Evolutionary conservation across 371 early-diverging fungal genomes (phyloP).

Genomic region (Mortierella polycephala): DNA sequence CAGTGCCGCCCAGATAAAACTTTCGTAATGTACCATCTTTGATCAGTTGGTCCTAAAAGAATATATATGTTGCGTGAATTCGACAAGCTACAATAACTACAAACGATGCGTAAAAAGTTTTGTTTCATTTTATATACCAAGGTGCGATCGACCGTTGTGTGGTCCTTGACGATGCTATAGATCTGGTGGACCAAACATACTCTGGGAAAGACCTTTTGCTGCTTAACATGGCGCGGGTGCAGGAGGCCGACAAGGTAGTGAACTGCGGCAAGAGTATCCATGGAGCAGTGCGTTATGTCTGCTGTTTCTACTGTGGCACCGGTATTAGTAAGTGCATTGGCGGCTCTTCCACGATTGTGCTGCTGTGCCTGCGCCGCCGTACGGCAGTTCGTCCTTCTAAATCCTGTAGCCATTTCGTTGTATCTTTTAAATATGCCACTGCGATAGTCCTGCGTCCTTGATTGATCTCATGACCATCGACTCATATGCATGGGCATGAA

Average conservation of each 20-base stretch:
- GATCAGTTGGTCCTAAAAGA: constrained; percentile 38
- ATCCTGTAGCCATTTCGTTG: no score
- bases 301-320: no score
- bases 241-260: constrained; percentile 29
- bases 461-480: no score
- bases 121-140: constrained; percentile 16
- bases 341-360: no score
- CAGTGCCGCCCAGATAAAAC: constrained; percentile 52
- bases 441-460: no score
- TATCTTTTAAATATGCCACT: no score
- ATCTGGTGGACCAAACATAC: constrained; percentile 51
- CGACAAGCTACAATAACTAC: not conserved
- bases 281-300: constrained; percentile 1
- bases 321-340: no score
- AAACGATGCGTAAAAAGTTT: not conserved
- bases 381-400: no score
- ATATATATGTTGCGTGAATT: no score
- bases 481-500: no score
- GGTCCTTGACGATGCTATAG: constrained; percentile 39
- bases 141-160: constrained; percentile 46
- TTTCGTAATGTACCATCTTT: constrained; percentile 34
- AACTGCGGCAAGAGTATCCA: constrained; percentile 33
- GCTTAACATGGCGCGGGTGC: constrained; percentile 20
- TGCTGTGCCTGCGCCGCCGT: no score
- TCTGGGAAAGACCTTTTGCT: constrained; percentile 40